Evolutionary conservation across 306 rosid species (phyloP).

Genomic region (Quercus engelmannii): DNA sequence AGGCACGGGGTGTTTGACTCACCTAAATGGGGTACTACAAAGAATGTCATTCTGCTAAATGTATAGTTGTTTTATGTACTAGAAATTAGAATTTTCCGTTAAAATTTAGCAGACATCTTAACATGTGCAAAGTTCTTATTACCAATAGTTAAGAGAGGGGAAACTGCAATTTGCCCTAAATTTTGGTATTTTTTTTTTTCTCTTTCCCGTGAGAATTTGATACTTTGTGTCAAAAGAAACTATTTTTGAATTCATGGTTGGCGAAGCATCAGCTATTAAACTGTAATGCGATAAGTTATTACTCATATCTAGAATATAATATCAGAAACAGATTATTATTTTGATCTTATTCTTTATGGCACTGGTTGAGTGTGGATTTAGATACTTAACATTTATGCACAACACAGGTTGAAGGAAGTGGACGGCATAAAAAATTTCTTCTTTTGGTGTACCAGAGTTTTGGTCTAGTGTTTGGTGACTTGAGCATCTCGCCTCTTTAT

Average conservation of each 20-base stretch:
- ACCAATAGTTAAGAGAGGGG: no score
- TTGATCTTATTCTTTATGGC: not conserved
- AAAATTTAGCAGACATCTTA: no score
- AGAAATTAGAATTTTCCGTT: no score
- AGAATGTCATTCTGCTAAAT: no score
- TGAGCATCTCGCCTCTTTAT: conserved; percentile 74
- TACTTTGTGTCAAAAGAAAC: not conserved
- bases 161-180: no score
- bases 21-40: no score
- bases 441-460: conserved; percentile 63
- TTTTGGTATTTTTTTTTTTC: no score
- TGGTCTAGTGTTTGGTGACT: conserved; percentile 67
- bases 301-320: not conserved
- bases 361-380: not conserved
- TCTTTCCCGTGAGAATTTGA: not conserved
- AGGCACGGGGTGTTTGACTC: no score
- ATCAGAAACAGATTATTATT: not conserved
- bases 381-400: not conserved
- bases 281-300: not conserved
- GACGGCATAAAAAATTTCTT: conserved; percentile 32
- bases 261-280: not conserved
- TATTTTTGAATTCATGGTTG: not conserved
- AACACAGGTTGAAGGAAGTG: conserved; percentile 50
- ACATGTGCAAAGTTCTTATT: no score
- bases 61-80: no score